A percentile compares a stretch with the other conserved stretches of the same genome.
These are phyloP conservation scores for Plantago ovata DNA, from an alignment of 257 asterid species.

Conservation along the genomic window DNA sequence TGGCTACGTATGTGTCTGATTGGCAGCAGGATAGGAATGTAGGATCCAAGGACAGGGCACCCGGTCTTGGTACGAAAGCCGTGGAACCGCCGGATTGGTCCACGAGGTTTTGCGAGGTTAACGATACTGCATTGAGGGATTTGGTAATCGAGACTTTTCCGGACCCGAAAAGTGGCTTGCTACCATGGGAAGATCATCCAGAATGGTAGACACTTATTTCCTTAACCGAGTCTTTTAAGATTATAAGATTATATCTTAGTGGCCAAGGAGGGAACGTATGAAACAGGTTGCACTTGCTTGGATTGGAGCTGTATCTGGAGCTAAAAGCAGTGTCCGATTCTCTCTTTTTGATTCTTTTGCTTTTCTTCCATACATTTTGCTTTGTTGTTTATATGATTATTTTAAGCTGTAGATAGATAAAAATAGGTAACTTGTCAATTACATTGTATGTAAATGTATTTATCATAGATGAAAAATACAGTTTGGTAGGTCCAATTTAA, in stretches of 20 bases:
- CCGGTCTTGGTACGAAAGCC: conserved; percentile 69
- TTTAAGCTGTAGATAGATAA: neutral
- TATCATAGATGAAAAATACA: neutral
- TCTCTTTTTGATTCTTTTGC: neutral
- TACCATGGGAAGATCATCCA: conserved; percentile 59
- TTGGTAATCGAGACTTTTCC: conserved; percentile 31
- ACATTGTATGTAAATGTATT: neutral
- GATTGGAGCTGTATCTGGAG: conserved; percentile 6
- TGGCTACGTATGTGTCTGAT: conserved; percentile 74
- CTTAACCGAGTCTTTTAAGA: too few species aligned
- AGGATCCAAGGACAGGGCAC: conserved; percentile 70
- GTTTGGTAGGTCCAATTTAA: neutral
- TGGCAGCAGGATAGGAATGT: conserved; percentile 62
- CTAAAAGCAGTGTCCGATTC: neutral
- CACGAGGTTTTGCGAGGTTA: conserved; percentile 56
- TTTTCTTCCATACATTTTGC: neutral
- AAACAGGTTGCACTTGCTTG: too few species aligned
- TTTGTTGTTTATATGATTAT: neutral
- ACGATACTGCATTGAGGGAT: conserved; percentile 50
- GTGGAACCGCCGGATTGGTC: conserved; percentile 71
- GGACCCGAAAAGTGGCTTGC: conserved; percentile 35
- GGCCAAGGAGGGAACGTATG: too few species aligned
- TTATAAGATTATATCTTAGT: too few species aligned
- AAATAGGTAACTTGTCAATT: conserved; percentile 6
- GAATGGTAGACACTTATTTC: neutral